Percentiles rank a stretch among this genome's conserved stretches.
Conservation (phyloP, 257 asterid genomes). For the Solanum medicagineum region DNA sequence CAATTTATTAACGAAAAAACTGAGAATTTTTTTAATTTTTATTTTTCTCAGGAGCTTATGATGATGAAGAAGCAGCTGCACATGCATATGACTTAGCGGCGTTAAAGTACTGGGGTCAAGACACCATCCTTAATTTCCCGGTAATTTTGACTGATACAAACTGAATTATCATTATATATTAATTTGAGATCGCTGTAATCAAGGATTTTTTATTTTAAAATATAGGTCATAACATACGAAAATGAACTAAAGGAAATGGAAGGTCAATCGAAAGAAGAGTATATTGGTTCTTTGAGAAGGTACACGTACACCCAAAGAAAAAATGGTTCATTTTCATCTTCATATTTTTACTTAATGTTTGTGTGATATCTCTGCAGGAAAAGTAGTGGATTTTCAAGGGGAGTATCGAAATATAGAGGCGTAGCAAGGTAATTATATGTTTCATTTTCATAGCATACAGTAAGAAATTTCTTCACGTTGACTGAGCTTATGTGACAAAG, state of each 20-base stretch:
- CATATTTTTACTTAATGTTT: background rate
- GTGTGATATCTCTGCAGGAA: slow-evolving; percentile 31
- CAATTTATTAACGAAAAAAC: background rate
- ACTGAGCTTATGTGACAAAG: too few relatives aligned
- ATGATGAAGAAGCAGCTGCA: slow-evolving; percentile 93
- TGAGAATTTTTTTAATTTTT: background rate
- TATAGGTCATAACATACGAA: slow-evolving; percentile 45
- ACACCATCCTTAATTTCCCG: slow-evolving; percentile 74
- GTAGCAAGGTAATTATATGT: slow-evolving; percentile 64
- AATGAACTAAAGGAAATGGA: slow-evolving; percentile 81
- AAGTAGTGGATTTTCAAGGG: slow-evolving; percentile 96
- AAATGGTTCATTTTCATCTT: background rate
- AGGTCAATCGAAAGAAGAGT: slow-evolving; percentile 75
- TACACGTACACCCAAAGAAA: background rate
- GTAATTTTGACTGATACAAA: slow-evolving; percentile 15
- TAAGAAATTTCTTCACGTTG: background rate
- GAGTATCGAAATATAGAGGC: slow-evolving; percentile 94
- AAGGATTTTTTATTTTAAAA: too few relatives aligned
- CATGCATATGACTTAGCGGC: slow-evolving; percentile 99
- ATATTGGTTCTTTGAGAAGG: slow-evolving; percentile 89
- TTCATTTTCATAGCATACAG: background rate
- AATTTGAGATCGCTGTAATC: background rate
- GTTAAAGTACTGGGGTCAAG: slow-evolving; percentile 90
- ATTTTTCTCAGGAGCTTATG: slow-evolving; percentile 62
- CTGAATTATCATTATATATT: background rate